Conservation (phyloP, 768 basidiomycete species). For the Roridomyces roridus region DNA sequence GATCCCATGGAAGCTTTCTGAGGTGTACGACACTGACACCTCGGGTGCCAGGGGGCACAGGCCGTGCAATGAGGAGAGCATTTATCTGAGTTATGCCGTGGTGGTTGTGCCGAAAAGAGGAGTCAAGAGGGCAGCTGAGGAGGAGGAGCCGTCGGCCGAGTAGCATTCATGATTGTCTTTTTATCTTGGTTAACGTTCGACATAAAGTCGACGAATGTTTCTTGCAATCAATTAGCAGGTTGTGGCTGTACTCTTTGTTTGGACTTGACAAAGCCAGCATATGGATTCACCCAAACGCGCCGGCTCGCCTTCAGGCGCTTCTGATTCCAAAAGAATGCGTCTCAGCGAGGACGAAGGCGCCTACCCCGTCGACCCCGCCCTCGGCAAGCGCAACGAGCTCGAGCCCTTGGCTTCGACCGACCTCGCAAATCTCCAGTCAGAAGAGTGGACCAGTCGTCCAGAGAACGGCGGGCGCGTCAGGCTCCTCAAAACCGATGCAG, state of each 20-base stretch:
- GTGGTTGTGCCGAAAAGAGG: background rate
- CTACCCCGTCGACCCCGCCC: slow-evolving; percentile 78
- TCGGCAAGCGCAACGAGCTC: slow-evolving; percentile 87
- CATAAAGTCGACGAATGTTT: too few species aligned
- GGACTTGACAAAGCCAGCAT: background rate
- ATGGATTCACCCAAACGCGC: slow-evolving; percentile 76
- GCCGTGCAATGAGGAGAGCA: background rate
- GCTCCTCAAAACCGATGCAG: slow-evolving; percentile 51
- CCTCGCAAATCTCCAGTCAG: slow-evolving; percentile 73
- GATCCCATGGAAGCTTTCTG: background rate
- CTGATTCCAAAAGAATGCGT: slow-evolving; percentile 64
- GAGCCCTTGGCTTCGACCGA: slow-evolving; percentile 84
- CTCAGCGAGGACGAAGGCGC: slow-evolving; percentile 70
- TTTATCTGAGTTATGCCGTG: background rate
- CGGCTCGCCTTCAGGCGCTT: slow-evolving; percentile 57
- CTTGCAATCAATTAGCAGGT: too few species aligned
- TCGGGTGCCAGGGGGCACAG: too few species aligned
- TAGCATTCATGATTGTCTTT: too few species aligned
- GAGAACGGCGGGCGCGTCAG: slow-evolving; percentile 52
- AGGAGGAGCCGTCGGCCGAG: too few species aligned
- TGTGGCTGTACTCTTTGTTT: too few species aligned
- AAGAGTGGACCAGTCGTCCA: slow-evolving; percentile 44
- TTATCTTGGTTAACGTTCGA: too few species aligned
- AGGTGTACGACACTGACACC: background rate
- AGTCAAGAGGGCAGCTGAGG: slow-evolving; percentile 1